Evolutionary conservation across 2,329 filamentous ascomycete genomes (phyloP).

Genomic region (Colletotrichum sansevieriae): DNA sequence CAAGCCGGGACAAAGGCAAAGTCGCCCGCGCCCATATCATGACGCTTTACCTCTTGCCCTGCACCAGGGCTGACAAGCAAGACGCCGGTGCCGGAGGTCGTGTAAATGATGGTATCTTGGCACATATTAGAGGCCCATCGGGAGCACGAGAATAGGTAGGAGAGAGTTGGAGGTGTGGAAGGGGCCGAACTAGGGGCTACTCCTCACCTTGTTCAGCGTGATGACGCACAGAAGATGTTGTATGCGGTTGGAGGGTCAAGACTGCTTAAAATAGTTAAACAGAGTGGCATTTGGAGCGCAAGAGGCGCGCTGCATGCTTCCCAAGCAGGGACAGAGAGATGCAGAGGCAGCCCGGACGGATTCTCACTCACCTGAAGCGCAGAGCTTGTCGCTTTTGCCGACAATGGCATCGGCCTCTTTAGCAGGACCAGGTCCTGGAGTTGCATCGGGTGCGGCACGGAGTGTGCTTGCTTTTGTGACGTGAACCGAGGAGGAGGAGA

Average conservation of each 20-base stretch:
- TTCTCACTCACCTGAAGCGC: conserved; percentile 69
- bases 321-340: conserved; percentile 8
- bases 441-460: conserved; percentile 43
- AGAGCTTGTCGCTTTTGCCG: conserved; percentile 74
- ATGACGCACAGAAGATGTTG: conserved; percentile 74
- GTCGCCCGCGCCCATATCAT: conserved; percentile 72
- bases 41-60: conserved; percentile 62
- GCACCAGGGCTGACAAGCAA: conserved; percentile 71
- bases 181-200: neutral
- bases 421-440: conserved; percentile 55
- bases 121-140: conserved; percentile 34
- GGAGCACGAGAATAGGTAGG: neutral
- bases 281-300: conserved; percentile 27
- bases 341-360: conserved; percentile 19
- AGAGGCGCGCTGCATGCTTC: conserved; percentile 7
- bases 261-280: conserved; percentile 57
- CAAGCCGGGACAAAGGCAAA: conserved; percentile 79
- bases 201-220: conserved; percentile 74
- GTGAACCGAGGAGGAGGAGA: conserved; percentile 69
- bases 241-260: conserved; percentile 73
- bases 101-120: conserved; percentile 77
- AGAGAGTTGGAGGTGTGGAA: neutral
- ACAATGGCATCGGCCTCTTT: conserved; percentile 68
- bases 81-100: conserved; percentile 70
- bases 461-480: conserved; percentile 59